Evolutionary conservation across 768 basidiomycete species (phyloP).

Genomic region (Neoboletus subvelutipes): DNA sequence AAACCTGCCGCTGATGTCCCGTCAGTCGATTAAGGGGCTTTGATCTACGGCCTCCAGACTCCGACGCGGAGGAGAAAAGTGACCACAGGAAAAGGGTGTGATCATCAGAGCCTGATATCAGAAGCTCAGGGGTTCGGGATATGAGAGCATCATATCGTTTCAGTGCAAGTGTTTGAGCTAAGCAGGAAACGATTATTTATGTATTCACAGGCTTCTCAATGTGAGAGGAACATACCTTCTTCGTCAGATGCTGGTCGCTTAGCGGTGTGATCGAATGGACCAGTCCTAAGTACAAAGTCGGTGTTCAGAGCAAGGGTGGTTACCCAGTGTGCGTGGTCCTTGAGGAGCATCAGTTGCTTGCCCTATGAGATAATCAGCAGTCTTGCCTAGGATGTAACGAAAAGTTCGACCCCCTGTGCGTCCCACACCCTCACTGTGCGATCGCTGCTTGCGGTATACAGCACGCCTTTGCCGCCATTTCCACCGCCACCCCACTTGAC

Average conservation of each 20-base stretch:
- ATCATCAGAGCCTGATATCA: constrained; percentile 97
- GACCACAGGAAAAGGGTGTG: constrained; percentile 98
- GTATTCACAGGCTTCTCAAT: neutral
- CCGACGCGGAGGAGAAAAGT: constrained; percentile 52
- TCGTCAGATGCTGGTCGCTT: constrained; percentile 78
- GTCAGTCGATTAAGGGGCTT: constrained; percentile 80
- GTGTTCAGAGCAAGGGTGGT: constrained; percentile 95
- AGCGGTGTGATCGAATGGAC: constrained; percentile 87
- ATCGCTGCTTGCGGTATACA: constrained; percentile 96
- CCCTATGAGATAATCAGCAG: constrained; percentile 51
- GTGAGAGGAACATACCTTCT: constrained; percentile 58
- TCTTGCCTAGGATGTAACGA: neutral
- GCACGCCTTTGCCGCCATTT: constrained; percentile 57
- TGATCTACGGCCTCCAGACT: constrained; percentile 43
- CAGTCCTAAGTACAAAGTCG: constrained; percentile 92
- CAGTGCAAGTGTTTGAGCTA: constrained; percentile 75
- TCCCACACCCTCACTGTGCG: constrained; percentile 95
- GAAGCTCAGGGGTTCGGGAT: constrained; percentile 64
- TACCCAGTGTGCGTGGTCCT: constrained; percentile 99
- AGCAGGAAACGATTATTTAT: neutral
- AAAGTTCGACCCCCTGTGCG: constrained; percentile 61
- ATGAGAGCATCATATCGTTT: constrained; percentile 75
- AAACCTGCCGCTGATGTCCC: constrained; percentile 93
- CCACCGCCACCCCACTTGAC: constrained; percentile 96
- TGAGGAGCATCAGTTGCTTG: constrained; percentile 76